These are phyloP conservation scores for Botrytis sinoallii DNA, from an alignment of 2,329 filamentous ascomycete genomes.

Conservation along the genomic window DNA sequence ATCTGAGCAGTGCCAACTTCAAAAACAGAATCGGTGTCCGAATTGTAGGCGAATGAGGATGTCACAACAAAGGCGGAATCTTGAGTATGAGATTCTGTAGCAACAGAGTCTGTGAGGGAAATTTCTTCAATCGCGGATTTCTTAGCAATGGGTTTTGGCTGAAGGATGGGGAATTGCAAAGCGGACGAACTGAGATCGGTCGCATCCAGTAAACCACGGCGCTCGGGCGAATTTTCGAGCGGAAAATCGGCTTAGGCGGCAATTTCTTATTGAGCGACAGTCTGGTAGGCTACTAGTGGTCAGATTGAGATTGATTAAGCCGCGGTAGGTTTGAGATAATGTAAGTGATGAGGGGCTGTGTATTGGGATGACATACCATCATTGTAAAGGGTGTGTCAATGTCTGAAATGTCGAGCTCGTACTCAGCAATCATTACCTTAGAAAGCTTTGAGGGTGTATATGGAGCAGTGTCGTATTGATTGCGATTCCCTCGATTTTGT, in stretches of 20 bases:
- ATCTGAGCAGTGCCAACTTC: not conserved
- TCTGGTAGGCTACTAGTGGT: not conserved
- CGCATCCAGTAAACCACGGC: conserved; percentile 9
- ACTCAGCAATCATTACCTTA: conserved; percentile 8
- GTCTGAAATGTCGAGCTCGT: not conserved
- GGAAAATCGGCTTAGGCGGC: conserved; percentile 1
- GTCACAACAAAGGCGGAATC: not conserved
- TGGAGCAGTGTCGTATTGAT: not conserved
- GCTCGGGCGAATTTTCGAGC: conserved; percentile 1
- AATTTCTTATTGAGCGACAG: conserved; percentile 8
- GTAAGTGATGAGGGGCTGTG: not conserved
- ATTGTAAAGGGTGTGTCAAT: not conserved
- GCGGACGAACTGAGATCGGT: conserved; percentile 8
- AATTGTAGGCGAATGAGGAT: not conserved
- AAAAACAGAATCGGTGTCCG: not conserved
- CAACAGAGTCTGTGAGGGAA: not conserved
- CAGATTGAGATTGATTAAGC: not conserved
- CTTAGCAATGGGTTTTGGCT: not conserved
- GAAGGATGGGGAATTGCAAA: not conserved
- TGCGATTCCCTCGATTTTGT: not conserved
- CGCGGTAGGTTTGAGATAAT: no score
- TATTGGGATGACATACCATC: conserved; percentile 3
- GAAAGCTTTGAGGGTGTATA: conserved; percentile 12
- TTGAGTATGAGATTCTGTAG: not conserved
- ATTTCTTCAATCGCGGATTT: not conserved